Base-by-base conservation (phyloP, 208 protist species). In the Leishmania mexicana region DNA sequence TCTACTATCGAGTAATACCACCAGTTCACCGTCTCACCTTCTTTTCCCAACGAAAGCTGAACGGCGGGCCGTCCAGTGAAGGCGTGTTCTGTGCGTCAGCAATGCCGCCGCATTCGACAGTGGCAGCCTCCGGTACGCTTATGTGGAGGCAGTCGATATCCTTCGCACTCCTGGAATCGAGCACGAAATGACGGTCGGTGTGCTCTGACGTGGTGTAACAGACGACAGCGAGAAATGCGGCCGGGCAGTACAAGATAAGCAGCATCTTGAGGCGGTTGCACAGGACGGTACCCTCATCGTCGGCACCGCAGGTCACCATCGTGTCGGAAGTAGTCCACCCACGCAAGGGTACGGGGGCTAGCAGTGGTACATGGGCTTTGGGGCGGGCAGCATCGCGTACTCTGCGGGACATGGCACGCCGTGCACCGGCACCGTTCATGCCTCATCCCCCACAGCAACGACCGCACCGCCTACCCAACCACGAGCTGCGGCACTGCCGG, bases 371-470 rank as follows among this genome's bases (percentile, higher is more conserved):
- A 40, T 40, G 49, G 6, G 28, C 10, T 54, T 38, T 21, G 65
- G 51, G 51, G 88, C 10, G 1, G 74, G 54, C 49, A 87, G 58
- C 62, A 95, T 89, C 53, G 88, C 85, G 70, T 88, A 87, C 85
- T 95, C 92, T 42, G 89, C 72, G 1, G 89, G 90, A 8, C 90
- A 42, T 2, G 90, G 90, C 45, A 87, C 65, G 47, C 62, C 80
- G 6, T 81, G 65, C 51, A 31, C 45, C 0, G 40, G 42, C 35
- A 92, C 79, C 17, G 81, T 42, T 19, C 80, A 84, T 3, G 89
- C 87, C 77, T 94, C 90, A 54, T 89, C 85, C 58, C 94, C 92
- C 7, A 94, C 19, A 17, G 86, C 85, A 19, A 94, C 89, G 73
- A 94, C 91, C 11, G 79, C 42, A 17, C 87, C 87, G 0, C 75